These are phyloP conservation scores for Lindgomyces ingoldianus DNA, from an alignment of 495 filamentous ascomycete species.

Conservation along the genomic window DNA sequence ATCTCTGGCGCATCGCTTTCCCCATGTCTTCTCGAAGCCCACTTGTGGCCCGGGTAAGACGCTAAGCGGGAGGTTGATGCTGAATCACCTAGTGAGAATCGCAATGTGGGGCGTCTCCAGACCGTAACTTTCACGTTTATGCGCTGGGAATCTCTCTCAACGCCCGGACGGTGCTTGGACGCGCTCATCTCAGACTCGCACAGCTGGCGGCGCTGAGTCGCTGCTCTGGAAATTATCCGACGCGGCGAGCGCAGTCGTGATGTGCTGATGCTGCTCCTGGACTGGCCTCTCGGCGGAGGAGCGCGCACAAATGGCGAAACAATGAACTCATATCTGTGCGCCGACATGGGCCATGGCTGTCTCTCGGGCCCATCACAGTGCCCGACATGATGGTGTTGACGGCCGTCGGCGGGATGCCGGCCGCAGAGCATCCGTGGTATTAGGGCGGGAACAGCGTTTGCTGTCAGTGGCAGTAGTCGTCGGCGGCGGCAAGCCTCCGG, in stretches of 20 bases:
- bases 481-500: no score
- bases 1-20: constrained; percentile 4
- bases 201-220: neutral
- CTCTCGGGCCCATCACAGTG: neutral
- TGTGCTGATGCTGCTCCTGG: neutral
- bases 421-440: no score
- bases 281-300: neutral
- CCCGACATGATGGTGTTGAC: neutral
- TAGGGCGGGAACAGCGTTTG: neutral
- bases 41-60: neutral
- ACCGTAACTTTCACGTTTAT: constrained; percentile 8
- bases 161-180: constrained; percentile 5
- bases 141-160: constrained; percentile 23
- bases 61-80: neutral
- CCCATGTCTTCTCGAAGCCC: constrained; percentile 20
- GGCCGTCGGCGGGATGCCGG: neutral
- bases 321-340: neutral
- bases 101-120: neutral
- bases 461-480: no score
- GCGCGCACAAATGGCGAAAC: neutral
- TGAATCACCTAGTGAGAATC: neutral
- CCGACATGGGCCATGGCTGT: neutral
- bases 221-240: constrained; percentile 15
- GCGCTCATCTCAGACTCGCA: constrained; percentile 6
- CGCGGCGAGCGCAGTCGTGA: neutral